Evolutionary conservation across 192 early-diverging fungal species (phyloP).

Genomic region (Pilaira anomala): DNA sequence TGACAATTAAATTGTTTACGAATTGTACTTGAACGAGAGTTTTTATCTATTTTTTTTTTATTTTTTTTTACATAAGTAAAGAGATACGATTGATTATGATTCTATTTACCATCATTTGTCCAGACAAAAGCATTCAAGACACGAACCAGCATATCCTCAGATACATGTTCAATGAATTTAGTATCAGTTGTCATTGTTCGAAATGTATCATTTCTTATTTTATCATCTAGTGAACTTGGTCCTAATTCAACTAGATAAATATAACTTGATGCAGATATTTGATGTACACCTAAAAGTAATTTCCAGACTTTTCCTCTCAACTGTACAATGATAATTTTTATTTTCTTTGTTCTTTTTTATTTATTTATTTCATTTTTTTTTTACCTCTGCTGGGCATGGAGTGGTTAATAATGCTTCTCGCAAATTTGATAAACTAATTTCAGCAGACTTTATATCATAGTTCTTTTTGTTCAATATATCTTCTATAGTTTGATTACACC

Average conservation of each 20-base stretch:
- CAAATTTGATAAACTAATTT: constrained; percentile 21
- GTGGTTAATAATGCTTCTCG: constrained; percentile 3
- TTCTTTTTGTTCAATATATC: constrained; percentile 9
- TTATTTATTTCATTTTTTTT: neutral
- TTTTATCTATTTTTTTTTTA: neutral
- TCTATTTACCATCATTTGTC: constrained; percentile 60
- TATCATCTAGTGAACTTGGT: constrained; percentile 67
- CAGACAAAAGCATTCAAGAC: constrained; percentile 86
- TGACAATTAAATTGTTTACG: constrained; percentile 3
- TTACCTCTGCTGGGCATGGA: constrained; percentile 6
- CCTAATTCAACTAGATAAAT: constrained; percentile 66
- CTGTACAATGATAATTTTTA: neutral
- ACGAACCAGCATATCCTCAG: constrained; percentile 70
- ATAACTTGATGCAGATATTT: constrained; percentile 71
- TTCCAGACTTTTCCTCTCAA: constrained; percentile 71
- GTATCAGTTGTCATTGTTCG: constrained; percentile 78
- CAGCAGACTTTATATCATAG: neutral
- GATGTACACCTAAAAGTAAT: constrained; percentile 65
- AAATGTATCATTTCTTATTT: constrained; percentile 91
- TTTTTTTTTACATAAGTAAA: too few relatives aligned
- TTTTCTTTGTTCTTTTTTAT: neutral
- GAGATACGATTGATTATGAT: too few relatives aligned
- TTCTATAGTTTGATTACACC: neutral
- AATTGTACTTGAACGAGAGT: neutral
- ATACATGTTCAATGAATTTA: constrained; percentile 66